Evolutionary conservation across 306 rosid species (phyloP), one percentile per base, ranked within the genome.

Genomic region (Prunus salicina): DNA sequence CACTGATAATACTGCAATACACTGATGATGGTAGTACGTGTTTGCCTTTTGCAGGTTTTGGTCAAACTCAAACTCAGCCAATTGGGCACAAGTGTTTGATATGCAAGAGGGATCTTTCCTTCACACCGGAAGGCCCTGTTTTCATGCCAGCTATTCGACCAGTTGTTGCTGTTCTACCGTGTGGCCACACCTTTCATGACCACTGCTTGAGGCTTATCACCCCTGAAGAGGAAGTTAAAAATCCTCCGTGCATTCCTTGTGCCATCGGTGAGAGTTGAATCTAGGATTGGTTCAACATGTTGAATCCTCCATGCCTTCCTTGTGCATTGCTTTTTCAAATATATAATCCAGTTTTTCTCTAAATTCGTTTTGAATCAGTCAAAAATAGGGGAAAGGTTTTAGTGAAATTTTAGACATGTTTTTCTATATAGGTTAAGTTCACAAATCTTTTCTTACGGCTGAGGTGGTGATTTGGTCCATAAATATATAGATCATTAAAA

Each of bases 241-340:
- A 77, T 51, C 97, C 93, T 77, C 89, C 93, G 6, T 91, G 97
- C 83, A 82, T 91, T 81, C 87, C 86, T 18, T 89, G 97, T 71
- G 88, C 89, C 66, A 64, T 84, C 65, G 43, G 78, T 6, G 87
- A 86, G 63, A 72, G n/a, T 82, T 75, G 60, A 74, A 6, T 60
- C 60, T 50, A 30, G 25, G 5, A 5, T 20, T 58, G 64, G 15
- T 58, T 20, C 64, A 58, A 58, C 15, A 20, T 58, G 28, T 20
- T 58, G 64, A 58, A 58, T 9, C 61, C 28, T 58, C 32, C 32
- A 24, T 58, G 64, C 8, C 18, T 55, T 28, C 8, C 18, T 63
- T 28, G 34, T 34, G 56, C 45, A 19, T 19, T 22, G 19, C 19
- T 69, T 38, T 49, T 43, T 14, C n/a, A 13, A n/a, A 20, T 15